These are phyloP conservation scores for Mycena amicta DNA, from an alignment of 768 basidiomycete species.

Conservation along the genomic window DNA sequence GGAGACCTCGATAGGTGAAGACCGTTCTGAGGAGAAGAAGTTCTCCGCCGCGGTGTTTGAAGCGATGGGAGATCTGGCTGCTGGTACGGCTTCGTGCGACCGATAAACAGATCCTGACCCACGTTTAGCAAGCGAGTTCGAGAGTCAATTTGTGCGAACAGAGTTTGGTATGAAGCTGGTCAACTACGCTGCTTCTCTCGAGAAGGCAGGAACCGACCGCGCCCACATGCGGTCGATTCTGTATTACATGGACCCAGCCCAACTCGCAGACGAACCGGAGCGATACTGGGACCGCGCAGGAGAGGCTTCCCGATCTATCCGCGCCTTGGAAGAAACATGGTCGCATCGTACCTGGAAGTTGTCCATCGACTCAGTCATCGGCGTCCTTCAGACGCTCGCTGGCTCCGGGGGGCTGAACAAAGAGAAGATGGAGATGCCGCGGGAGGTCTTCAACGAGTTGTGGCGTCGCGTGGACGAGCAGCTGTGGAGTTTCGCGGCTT, in stretches of 20 bases:
- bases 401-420: neutral
- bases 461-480: slow-evolving; percentile 8
- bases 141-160: neutral
- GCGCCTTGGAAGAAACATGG: slow-evolving; percentile 2
- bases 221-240: slow-evolving; percentile 3
- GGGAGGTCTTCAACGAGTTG: slow-evolving; percentile 10
- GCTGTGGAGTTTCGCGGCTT: slow-evolving; percentile 13
- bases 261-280: neutral
- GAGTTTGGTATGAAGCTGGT: slow-evolving; percentile 5
- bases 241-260: slow-evolving; percentile 15
- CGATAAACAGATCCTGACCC: too few species aligned
- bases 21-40: slow-evolving; percentile 2
- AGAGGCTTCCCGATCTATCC: slow-evolving; percentile 9
- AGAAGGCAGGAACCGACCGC: neutral
- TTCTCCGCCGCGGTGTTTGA: slow-evolving; percentile 13
- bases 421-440: neutral
- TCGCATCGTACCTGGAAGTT: neutral
- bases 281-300: slow-evolving; percentile 5
- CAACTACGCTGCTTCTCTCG: slow-evolving; percentile 1
- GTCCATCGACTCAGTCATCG: neutral
- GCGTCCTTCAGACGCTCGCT: neutral
- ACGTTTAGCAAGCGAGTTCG: slow-evolving; percentile 13
- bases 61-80: slow-evolving; percentile 15
- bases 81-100: neutral
- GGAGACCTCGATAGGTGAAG: neutral